Evolutionary conservation across 2,329 filamentous ascomycete genomes (phyloP), one percentile per base, ranked within the genome.

Genomic region (Helicocarpus griseus): DNA sequence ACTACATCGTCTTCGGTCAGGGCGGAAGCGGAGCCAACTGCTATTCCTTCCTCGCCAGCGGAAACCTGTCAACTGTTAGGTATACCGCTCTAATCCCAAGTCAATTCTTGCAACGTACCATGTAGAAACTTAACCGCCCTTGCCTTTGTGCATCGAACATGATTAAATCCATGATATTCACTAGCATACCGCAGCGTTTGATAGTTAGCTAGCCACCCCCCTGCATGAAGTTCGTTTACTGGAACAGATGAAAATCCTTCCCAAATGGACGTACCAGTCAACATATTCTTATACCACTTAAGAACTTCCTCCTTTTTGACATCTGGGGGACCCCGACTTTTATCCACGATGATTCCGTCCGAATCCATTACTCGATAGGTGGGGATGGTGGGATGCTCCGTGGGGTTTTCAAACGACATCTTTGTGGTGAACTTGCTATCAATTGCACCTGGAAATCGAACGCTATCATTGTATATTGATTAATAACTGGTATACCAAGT

Each of bases 111-210:
- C n/a, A 50, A 55, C 53, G 5, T 63, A 91, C 91, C 87, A 98
- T 97, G 71, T 98, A 98, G 71, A 98, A 98, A 68, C 85, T 90
- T 51, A 95, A 72, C 19, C 89, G 82, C n/a, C 90, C 90, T 70
- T 98, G 93, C 43, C 93, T 79, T 70, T 98, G 93, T 0, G 93
- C 90, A 63, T 98, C 93, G 64, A 95, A 96, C 90, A 97, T 97
- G 66, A 97, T 87, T 51, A 95, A 69, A 65, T 98, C 93, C 89
- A 98, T 93, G 59, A 97, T 86, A 51, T 86, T 82, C 51, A 85
- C 80, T 77, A 55, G 40, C 33, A 33, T 39, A 47, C 22, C 22
- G 21, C 13, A 24, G 8, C n/a, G 22, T 24, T 14, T 14, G 21
- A 47, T 35, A n/a, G n/a, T n/a, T 21, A 47, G 33, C 31, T 33